phyloP scores from a whole-genome alignment of 805 yeast species.

The Cyberlindnera subsufficiens region DNA sequence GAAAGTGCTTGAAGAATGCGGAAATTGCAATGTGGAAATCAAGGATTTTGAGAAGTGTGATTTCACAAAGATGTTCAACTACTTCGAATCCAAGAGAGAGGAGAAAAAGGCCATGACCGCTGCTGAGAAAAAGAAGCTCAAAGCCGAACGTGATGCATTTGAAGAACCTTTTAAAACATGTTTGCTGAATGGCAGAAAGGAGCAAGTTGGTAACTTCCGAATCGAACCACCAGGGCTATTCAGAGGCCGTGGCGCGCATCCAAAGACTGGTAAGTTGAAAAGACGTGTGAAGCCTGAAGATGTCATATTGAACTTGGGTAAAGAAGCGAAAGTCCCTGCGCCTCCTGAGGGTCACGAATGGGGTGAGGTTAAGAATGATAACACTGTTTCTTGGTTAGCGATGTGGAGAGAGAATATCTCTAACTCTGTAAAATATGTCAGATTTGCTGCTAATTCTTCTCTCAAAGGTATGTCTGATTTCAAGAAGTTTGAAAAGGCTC shows the following conservation, averaged over 20 bases:
- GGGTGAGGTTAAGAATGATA: conserved; percentile 88
- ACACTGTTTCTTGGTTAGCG: conserved; percentile 91
- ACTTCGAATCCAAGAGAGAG: conserved; percentile 64
- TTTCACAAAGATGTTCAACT: conserved; percentile 64
- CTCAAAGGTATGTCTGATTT: conserved; percentile 87
- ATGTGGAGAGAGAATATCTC: conserved; percentile 95
- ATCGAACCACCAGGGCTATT: conserved; percentile 96
- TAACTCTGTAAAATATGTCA: conserved; percentile 77
- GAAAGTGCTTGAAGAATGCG: conserved; percentile 59
- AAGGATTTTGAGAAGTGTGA: conserved; percentile 65
- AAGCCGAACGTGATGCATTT: conserved; percentile 62
- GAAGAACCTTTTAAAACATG: conserved; percentile 85
- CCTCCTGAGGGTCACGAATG: conserved; percentile 87
- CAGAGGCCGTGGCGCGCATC: conserved; percentile 96
- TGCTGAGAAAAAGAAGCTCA: conserved; percentile 70
- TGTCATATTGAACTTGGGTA: conserved; percentile 75
- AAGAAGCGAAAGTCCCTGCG: conserved; percentile 64
- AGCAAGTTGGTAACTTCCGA: conserved; percentile 88
- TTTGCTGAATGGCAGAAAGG: conserved; percentile 77
- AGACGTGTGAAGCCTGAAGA: conserved; percentile 87
- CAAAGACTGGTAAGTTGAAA: conserved; percentile 88
- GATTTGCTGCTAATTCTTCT: conserved; percentile 87
- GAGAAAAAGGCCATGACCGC: conserved; percentile 63
- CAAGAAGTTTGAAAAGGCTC: conserved; percentile 90
- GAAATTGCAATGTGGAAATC: conserved; percentile 56